Conservation (phyloP, 352 stramenopile species). For the Globisporangium cederbergense region DNA sequence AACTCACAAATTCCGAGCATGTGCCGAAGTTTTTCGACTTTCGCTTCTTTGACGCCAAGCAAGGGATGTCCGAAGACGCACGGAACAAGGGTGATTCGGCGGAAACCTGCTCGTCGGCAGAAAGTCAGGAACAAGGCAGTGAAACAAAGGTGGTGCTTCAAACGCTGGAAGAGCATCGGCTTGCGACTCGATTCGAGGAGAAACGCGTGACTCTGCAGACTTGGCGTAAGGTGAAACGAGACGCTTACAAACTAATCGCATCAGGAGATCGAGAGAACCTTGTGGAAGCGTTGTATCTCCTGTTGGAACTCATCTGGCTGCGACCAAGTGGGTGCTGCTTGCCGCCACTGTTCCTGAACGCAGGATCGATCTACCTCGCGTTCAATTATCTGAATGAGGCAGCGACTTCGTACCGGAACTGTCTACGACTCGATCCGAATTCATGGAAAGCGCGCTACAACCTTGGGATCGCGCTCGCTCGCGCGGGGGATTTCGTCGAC, state of each 20-base stretch:
- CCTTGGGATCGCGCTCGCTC: conserved; percentile 39
- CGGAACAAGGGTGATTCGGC: conserved; percentile 10
- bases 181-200: conserved; percentile 43
- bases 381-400: conserved; percentile 53
- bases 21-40: conserved; percentile 14
- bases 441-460: conserved; percentile 54
- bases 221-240: conserved; percentile 29
- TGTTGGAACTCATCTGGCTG: conserved; percentile 54
- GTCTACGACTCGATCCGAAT: conserved; percentile 29
- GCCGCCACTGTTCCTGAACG: conserved; percentile 41
- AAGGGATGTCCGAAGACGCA: conserved; percentile 4
- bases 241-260: conserved; percentile 28
- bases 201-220: conserved; percentile 43
- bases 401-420: conserved; percentile 44
- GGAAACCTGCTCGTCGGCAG: conserved; percentile 16
- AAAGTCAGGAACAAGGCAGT: background rate
- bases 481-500: conserved; percentile 43
- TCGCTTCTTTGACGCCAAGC: conserved; percentile 8
- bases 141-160: conserved; percentile 32
- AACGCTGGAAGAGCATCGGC: conserved; percentile 55
- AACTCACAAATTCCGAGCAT: conserved; percentile 18
- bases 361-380: conserved; percentile 49
- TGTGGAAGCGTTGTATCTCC: conserved; percentile 46
- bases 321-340: conserved; percentile 29
- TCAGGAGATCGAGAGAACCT: conserved; percentile 30